phyloP scores from a whole-genome alignment of 225 moss, liverwort and hornwort genomes.

The Polytrichum formosum region DNA sequence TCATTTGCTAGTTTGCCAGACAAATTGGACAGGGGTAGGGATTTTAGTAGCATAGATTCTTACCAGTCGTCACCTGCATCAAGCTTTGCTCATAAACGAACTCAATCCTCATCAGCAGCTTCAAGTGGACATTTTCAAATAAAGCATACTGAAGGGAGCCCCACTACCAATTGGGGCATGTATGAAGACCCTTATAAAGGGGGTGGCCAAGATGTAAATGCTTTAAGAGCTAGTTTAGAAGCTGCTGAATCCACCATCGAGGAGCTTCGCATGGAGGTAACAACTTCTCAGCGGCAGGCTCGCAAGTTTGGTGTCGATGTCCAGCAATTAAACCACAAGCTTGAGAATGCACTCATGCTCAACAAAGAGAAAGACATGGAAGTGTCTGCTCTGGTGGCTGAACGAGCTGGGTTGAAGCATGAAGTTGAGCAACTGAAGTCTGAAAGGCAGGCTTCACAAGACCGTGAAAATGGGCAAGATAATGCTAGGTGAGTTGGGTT shows the following conservation, averaged over 20 bases:
- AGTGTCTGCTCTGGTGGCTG: slow-evolving; percentile 43
- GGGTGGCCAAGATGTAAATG: slow-evolving; percentile 11
- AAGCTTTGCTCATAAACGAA: slow-evolving; percentile 13
- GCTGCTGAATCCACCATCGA: slow-evolving; percentile 62
- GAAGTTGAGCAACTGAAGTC: slow-evolving; percentile 50
- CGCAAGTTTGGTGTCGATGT: slow-evolving; percentile 44
- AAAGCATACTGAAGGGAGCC: slow-evolving; percentile 26
- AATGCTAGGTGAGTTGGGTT: slow-evolving; percentile 19
- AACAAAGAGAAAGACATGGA: slow-evolving; percentile 48
- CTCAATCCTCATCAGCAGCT: slow-evolving; percentile 29
- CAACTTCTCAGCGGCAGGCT: slow-evolving; percentile 36
- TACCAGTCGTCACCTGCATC: slow-evolving; percentile 23
- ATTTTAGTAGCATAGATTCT: slow-evolving; percentile 16
- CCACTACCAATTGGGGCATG: slow-evolving; percentile 37
- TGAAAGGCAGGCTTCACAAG: slow-evolving; percentile 43
- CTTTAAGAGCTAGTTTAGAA: slow-evolving; percentile 37
- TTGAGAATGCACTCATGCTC: slow-evolving; percentile 31
- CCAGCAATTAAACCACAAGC: slow-evolving; percentile 41
- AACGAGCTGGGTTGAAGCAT: slow-evolving; percentile 48
- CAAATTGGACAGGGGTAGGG: slow-evolving; percentile 23
- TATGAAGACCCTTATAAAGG: neutral
- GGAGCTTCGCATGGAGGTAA: slow-evolving; percentile 49
- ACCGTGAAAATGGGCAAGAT: slow-evolving; percentile 46
- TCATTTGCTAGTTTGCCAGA: slow-evolving; percentile 39
- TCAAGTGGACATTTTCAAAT: slow-evolving; percentile 19